phyloP scores from a whole-genome alignment of 129 eudicot species.

The Helichrysum umbraculigerum region DNA sequence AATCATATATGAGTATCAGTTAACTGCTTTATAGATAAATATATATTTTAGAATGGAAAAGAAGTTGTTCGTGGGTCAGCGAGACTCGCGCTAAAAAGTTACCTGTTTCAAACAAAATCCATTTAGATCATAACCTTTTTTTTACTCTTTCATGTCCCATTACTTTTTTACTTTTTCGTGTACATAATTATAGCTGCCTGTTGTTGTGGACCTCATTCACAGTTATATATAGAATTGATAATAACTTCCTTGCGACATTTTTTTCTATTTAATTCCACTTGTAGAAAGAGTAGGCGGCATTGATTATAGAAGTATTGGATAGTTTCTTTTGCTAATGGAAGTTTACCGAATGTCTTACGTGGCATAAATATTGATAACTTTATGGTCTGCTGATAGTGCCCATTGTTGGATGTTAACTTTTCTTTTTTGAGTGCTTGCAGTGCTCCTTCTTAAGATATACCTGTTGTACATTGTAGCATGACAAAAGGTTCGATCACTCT shows the following conservation, averaged over 20 bases:
- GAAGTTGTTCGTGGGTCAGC: not conserved
- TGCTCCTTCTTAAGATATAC: conserved; percentile 2
- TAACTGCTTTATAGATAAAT: not conserved
- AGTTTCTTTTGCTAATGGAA: conserved; percentile 35
- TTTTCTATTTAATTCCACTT: conserved; percentile 5
- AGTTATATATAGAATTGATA: conserved; percentile 13
- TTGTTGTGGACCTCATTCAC: conserved; percentile 17
- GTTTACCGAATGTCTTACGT: conserved; percentile 29
- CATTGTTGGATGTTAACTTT: conserved; percentile 24
- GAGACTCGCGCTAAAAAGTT: not conserved
- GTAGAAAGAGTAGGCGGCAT: conserved; percentile 33
- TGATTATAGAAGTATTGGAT: conserved; percentile 14
- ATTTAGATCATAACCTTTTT: not conserved
- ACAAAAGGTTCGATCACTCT: not conserved
- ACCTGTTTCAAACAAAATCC: not conserved
- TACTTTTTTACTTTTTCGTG: conserved; percentile 10
- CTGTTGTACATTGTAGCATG: conserved; percentile 15
- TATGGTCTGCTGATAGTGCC: conserved; percentile 32
- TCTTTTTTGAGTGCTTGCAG: conserved; percentile 26
- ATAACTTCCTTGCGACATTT: conserved; percentile 34
- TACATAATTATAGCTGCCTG: conserved; percentile 16
- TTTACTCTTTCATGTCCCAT: no score
- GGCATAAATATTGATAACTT: conserved; percentile 18
- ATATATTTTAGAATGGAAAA: not conserved
- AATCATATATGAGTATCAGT: not conserved